A percentile compares a stretch with the other conserved stretches of the same genome.
Conservation (phyloP, 2,329 filamentous ascomycete genomes). For the Zasmidium angulare region DNA sequence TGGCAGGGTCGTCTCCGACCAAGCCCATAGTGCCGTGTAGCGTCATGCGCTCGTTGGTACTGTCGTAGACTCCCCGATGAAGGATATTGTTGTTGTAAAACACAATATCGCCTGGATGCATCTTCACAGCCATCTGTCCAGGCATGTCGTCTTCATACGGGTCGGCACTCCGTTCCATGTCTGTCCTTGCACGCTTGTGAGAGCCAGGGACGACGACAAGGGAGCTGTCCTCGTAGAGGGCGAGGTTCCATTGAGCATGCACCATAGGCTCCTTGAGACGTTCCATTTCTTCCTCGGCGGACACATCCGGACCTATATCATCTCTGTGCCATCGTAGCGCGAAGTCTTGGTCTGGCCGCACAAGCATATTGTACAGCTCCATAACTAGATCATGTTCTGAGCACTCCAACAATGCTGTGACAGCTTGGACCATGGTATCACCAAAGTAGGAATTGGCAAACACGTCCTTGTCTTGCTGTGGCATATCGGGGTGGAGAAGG, state of each 20-base stretch:
- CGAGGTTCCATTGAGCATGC: conserved; percentile 86
- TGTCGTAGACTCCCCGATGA: conserved; percentile 67
- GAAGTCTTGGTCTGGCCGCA: conserved; percentile 70
- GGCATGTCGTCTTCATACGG: conserved; percentile 64
- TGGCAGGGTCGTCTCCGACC: conserved; percentile 51
- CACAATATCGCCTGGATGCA: conserved; percentile 73
- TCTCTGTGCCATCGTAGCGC: conserved; percentile 83
- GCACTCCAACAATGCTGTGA: conserved; percentile 62
- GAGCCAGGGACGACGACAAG: conserved; percentile 76
- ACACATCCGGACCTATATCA: conserved; percentile 69
- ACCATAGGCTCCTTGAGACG: conserved; percentile 62
- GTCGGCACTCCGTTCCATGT: conserved; percentile 64
- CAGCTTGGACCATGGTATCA: conserved; percentile 60
- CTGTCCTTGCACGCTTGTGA: conserved; percentile 70
- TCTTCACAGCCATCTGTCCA: conserved; percentile 63
- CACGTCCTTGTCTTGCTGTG: conserved; percentile 48
- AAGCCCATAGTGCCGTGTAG: conserved; percentile 72
- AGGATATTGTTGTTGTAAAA: conserved; percentile 93
- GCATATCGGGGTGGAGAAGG: conserved; percentile 71
- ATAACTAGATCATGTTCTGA: conserved; percentile 66
- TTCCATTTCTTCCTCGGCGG: conserved; percentile 64
- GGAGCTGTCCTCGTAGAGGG: conserved; percentile 71
- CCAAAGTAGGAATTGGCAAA: conserved; percentile 75
- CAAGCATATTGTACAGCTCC: conserved; percentile 85
- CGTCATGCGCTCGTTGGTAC: conserved; percentile 62